Evolutionary conservation across 129 eudicot species (phyloP), one percentile per base, ranked within the genome.

Genomic region (Ambrosia trifida): DNA sequence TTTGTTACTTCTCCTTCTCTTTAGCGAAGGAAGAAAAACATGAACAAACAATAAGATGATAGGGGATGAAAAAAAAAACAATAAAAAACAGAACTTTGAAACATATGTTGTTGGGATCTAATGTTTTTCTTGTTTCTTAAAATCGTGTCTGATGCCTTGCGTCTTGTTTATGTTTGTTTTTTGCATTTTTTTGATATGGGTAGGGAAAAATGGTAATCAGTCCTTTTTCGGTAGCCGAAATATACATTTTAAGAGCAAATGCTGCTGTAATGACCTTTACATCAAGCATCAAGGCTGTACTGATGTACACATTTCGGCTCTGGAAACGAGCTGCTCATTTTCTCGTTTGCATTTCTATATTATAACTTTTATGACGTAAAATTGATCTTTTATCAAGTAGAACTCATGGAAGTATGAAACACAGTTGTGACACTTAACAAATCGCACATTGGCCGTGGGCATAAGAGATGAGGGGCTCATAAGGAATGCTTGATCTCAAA

Each of bases 1-100:
- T 88, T 82, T 76, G 97, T 88, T 81, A 86, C 85, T 78, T 86
- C 96, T 61, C 96, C 97, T 28, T 76, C 96, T 51, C 93, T 82
- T 79, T 87, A 83, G 81, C 59, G 73, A 70, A 58, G 18, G 33
- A 60, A 73, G 61, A 40, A 79, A 76, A 76, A 53, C 61, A 75
- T 65, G 69, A 68, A 53, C 75, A 81, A 78, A n/a, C n/a, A n/a
- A n/a, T n/a, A n/a, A n/a, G n/a, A 49, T 64, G 49, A 77, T 16
- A 73, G 47, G 47, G 68, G 68, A 62, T 36, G 68, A 62, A 62
- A 62, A 62, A 62, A 62, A 35, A 35, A 62, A 62, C 28, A 24
- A 24, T 24, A 13, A 49, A 58, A 62, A 62, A 62, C 51, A 19
- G 47, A 51, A 52, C 74, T 69, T 69, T 18, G 31, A 58, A 77